Evolutionary conservation across 495 filamentous ascomycete species (phyloP).

Genomic region (Aspergillus asperescens): DNA sequence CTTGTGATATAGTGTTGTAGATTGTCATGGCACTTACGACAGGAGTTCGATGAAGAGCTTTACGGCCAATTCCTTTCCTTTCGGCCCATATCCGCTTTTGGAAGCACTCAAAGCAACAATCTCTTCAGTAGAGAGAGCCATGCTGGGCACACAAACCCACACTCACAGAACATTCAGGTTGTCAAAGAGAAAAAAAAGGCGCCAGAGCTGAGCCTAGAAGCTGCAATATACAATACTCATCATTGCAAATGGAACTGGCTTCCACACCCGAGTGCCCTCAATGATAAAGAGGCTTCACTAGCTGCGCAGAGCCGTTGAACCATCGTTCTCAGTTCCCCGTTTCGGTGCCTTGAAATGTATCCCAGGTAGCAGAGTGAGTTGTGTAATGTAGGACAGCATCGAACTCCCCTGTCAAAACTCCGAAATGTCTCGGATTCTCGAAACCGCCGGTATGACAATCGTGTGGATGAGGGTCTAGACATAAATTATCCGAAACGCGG

Average conservation of each 20-base stretch:
- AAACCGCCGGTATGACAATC: neutral
- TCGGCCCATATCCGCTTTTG: neutral
- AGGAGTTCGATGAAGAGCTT: conserved; percentile 24
- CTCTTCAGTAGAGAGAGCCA: neutral
- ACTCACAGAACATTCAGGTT: neutral
- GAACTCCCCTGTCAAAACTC: conserved; percentile 2
- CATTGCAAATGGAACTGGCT: neutral
- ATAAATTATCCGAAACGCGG: neutral
- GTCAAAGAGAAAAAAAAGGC: neutral
- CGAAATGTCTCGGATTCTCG: neutral
- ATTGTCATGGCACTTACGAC: conserved; percentile 14
- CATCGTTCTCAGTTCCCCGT: neutral
- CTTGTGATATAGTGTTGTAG: neutral
- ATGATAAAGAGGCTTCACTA: neutral
- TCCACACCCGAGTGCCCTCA: neutral
- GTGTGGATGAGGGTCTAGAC: neutral
- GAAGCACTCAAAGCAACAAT: neutral
- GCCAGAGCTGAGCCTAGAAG: neutral
- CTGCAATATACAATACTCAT: neutral
- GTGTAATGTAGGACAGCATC: neutral
- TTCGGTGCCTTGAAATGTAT: neutral
- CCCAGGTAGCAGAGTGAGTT: neutral
- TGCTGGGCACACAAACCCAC: neutral
- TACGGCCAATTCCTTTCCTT: conserved; percentile 13
- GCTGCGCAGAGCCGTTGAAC: neutral